phyloP scores from a whole-genome alignment of 768 basidiomycete species.

The Strobilomyces dryophilus region DNA sequence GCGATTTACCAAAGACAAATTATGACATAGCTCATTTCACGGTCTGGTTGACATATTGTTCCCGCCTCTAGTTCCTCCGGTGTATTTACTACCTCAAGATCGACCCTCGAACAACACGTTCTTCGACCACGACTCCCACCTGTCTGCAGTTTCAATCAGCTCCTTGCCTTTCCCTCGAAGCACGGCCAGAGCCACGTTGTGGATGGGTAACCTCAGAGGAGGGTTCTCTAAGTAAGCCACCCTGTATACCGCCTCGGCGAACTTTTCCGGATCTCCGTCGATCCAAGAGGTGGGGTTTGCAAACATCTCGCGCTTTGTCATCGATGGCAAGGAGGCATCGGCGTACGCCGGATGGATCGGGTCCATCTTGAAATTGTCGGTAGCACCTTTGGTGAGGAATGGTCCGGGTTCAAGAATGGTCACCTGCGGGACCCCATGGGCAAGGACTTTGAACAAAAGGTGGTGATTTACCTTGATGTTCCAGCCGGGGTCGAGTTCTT shows the following conservation, averaged over 20 bases:
- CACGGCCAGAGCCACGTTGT: not conserved
- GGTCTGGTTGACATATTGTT: too few species aligned
- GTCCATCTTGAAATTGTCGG: not conserved
- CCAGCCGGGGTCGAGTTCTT: slow-evolving; percentile 14
- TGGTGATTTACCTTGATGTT: not conserved
- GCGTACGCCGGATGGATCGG: not conserved
- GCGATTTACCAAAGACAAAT: too few species aligned
- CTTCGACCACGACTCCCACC: slow-evolving; percentile 8
- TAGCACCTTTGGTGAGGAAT: not conserved
- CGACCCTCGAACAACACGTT: not conserved
- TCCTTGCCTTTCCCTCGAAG: not conserved
- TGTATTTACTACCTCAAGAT: too few species aligned
- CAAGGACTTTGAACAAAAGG: too few species aligned
- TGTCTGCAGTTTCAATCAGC: slow-evolving; percentile 13
- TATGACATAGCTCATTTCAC: too few species aligned
- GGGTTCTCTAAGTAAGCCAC: slow-evolving; percentile 8
- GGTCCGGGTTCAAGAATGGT: slow-evolving; percentile 1
- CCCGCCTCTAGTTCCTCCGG: too few species aligned
- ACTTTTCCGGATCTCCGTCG: not conserved
- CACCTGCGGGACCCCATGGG: not conserved
- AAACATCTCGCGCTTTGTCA: not conserved
- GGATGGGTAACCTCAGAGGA: slow-evolving; percentile 13
- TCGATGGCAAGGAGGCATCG: not conserved
- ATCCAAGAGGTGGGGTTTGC: not conserved
- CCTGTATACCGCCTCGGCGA: slow-evolving; percentile 1